Conservation (phyloP, 257 asterid species). For the Rehmannia glutinosa region DNA sequence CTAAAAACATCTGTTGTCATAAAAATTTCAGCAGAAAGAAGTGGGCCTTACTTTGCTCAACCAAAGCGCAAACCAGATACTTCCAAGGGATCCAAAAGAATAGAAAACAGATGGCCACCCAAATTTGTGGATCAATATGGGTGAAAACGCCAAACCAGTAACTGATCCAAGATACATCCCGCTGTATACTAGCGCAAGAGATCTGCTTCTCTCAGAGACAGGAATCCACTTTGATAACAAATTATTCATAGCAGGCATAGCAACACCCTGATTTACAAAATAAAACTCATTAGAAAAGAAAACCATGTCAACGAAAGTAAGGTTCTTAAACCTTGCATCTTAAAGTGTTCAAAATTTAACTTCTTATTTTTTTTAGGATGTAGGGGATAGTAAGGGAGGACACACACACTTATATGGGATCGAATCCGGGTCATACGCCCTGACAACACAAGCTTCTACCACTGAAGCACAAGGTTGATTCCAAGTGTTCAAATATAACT, state of each 20-base stretch:
- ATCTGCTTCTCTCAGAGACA: conserved; percentile 98
- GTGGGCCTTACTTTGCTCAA: conserved; percentile 65
- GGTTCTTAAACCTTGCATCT: conserved; percentile 1
- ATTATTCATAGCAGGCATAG: conserved; percentile 99
- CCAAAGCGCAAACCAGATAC: conserved; percentile 93
- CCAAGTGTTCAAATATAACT: not conserved
- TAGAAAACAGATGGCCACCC: conserved; percentile 98
- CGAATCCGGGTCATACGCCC: too few relatives aligned
- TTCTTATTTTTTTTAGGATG: too few relatives aligned
- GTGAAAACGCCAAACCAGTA: conserved; percentile 86
- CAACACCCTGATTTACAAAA: conserved; percentile 51
- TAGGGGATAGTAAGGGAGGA: too few relatives aligned
- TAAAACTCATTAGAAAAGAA: conserved; percentile 1
- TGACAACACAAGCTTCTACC: too few relatives aligned
- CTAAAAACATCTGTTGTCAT: not conserved
- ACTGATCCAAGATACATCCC: conserved; percentile 99
- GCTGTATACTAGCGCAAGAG: conserved; percentile 92
- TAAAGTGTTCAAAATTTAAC: not conserved
- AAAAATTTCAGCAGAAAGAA: conserved; percentile 13
- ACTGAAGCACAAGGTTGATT: too few relatives aligned
- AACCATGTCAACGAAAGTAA: not conserved
- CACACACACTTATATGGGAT: too few relatives aligned
- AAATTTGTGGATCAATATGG: conserved; percentile 66
- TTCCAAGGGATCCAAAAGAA: conserved; percentile 93
- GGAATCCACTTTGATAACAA: conserved; percentile 94